phyloP scores from a whole-genome alignment of 2,329 filamentous ascomycete species.

The Claviceps paspali region DNA sequence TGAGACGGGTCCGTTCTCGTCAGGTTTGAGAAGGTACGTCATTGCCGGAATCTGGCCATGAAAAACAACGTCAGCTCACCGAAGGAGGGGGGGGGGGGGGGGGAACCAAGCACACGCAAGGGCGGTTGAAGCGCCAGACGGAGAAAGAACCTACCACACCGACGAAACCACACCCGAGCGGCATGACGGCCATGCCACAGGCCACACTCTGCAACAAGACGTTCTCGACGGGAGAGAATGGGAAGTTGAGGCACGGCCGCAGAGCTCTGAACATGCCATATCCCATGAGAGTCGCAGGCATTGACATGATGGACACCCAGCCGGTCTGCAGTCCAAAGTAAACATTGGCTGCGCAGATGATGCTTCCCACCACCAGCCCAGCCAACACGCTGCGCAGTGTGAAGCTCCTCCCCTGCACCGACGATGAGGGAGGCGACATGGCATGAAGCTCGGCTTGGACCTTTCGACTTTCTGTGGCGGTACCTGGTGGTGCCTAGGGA shows the following conservation, averaged over 20 bases:
- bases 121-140: too few relatives aligned
- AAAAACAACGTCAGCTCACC: constrained; percentile 5
- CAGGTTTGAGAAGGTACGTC: constrained; percentile 63
- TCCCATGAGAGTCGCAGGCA: constrained; percentile 87
- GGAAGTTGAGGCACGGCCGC: constrained; percentile 54
- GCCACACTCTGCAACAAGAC: constrained; percentile 93
- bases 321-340: constrained; percentile 93
- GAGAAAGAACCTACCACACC: constrained; percentile 46
- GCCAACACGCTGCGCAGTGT: constrained; percentile 67
- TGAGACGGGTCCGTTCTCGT: constrained; percentile 64
- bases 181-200: constrained; percentile 92
- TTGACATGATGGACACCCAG: constrained; percentile 72
- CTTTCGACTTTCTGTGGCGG: too few relatives aligned
- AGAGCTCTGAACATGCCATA: constrained; percentile 85
- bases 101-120: too few relatives aligned
- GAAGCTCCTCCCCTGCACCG: constrained; percentile 50
- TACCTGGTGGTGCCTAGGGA: too few relatives aligned
- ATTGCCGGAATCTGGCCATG: constrained; percentile 57
- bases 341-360: constrained; percentile 95
- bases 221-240: constrained; percentile 91
- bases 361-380: constrained; percentile 68
- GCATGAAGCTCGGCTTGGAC: neutral
- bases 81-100: neutral
- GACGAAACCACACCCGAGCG: constrained; percentile 86
- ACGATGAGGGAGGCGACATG: constrained; percentile 4